Base-by-base conservation (phyloP, 257 asterid species). In the Cinchona pubescens region DNA sequence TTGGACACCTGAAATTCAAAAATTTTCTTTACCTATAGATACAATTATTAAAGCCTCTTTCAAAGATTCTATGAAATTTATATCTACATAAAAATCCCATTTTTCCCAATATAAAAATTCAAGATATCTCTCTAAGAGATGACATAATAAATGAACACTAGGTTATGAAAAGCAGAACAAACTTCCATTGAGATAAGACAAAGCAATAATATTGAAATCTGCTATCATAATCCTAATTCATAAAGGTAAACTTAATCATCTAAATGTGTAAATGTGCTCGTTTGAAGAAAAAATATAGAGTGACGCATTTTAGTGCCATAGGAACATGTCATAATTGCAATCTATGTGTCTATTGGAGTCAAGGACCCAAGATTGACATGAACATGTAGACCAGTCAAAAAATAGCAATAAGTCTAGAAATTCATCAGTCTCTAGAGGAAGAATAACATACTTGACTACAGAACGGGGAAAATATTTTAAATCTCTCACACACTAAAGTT, bases 1-100 rank as follows among this genome's bases (percentile, higher is more conserved):
- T 80, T 88, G 35, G 98, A 90, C 53, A 83, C 82, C 99, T 95
- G 94, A 88, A 85, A 67, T 63, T 25, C 13, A 13, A 37, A 53
- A 62, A 40, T 38, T 62, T 51, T 9, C 40, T 72, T 69, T 16
- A 21, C 7, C 9, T 35, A 2, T 10, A 53, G 19, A 3, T 21
- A 69, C 0, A 38, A 70, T 16, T 13, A 16, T 2, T 10, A 71
- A 51, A 30, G 30, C 30, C 7, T 25, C 42, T 48, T 19, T 16
- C 35, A 13, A 27, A 69, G 37, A 69, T 29, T 34, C 51, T 21
- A 49, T 21, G n/a, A 30, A 49, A 71, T 13, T 23, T 45, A 71
- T 43, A 55, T 27, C 25, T 11, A 34, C 19, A 49, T 48, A 51
- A 5, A 55, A 51, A 23, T 38, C 63, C 12, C 45, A 49, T 7